Evolutionary conservation across 768 basidiomycete species (phyloP), one percentile per base, ranked within the genome.

Genomic region (Xerocomellus chrysenteron): DNA sequence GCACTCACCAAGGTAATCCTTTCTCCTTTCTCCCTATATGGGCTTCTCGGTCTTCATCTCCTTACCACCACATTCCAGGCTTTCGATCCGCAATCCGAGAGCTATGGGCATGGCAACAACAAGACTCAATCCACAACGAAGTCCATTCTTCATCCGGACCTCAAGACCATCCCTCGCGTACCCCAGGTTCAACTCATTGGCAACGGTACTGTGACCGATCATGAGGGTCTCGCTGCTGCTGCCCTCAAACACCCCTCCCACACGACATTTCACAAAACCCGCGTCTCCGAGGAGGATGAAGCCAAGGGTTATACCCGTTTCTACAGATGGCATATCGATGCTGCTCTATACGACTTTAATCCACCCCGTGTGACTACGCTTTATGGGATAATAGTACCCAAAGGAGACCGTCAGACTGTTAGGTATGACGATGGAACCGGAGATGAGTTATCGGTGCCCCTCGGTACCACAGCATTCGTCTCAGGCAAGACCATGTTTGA

Each of bases 291-390:
- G 4, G 88, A 88, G 65, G 92, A 94, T 58, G 88, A 89, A 62
- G 83, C 74, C 9, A 79, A 81, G 50, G 92, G 91, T n/a, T 71
- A 79, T 44, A 94, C 92, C n/a, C 81, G 92, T 39, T 94, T 89
- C 79, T 94, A 92, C 71, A 79, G 92, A 47, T 94, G 92, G 92
- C 91, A 95, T 70, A 94, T 94, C 71, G 93, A 94, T 62, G 92
- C 94, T 1, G 91, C 91, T 2, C 73, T 92, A 37, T 90, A 90
- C 67, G 83, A 87, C 53, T 77, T 87, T 13, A 82, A 83, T 26
- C 90, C 90, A 17, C 92, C 93, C 4, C 86, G 80, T 60, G 92
- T 90, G 41, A 95, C 94, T 6, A 91, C 92, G 1, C 82, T 95
- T 21, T 93, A 92, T 62, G 90, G 85, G 1, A 78, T 94, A 59